Evolutionary conservation across 306 rosid genomes (phyloP), one percentile per base, ranked within the genome.

Genomic region (Prunus armeniaca): DNA sequence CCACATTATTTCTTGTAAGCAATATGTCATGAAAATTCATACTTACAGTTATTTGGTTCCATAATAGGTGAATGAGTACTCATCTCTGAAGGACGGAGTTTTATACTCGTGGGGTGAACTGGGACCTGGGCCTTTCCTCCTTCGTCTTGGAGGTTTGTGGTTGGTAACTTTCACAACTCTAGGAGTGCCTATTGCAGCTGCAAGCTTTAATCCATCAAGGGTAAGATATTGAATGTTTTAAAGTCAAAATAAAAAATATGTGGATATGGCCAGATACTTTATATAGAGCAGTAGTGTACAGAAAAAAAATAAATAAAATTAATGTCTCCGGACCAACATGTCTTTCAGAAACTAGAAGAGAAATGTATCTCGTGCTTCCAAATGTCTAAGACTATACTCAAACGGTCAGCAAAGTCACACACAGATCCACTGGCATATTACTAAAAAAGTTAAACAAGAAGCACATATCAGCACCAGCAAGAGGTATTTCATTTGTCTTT

Each of bases 141-240:
- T 89, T 81, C 97, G 98, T 77, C 90, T 95, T 67, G 98, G 97
- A 85, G 93, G 98, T 75, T 96, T 95, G 66, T 95, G 98, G 97
- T 65, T 95, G 80, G 83, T 43, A 30, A 89, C 89, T 65, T 90
- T 95, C 87, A 95, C 84, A 50, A 84, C 79, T 76, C 85, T 95
- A 60, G 98, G 98, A 67, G 88, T 79, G 41, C 98, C 98, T 65
- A 82, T 92, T 75, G 89, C 98, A 52, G 96, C 97, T 71, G 97
- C 98, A 73, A 95, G 98, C 89, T 95, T 95, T 76, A 95, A 89
- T 83, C 98, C 98, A 81, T 80, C 98, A 25, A 84, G 91, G 78
- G 97, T 92, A 90, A 89, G 93, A 64, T 28, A 45, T 43, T 47
- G 3, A 1, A 22, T 14, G 22, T 43, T 72, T 41, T 12, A 0